Evolutionary conservation across 2,329 filamentous ascomycete species (phyloP), one percentile per base, ranked within the genome.

Genomic region (Parastagonospora avenae): DNA sequence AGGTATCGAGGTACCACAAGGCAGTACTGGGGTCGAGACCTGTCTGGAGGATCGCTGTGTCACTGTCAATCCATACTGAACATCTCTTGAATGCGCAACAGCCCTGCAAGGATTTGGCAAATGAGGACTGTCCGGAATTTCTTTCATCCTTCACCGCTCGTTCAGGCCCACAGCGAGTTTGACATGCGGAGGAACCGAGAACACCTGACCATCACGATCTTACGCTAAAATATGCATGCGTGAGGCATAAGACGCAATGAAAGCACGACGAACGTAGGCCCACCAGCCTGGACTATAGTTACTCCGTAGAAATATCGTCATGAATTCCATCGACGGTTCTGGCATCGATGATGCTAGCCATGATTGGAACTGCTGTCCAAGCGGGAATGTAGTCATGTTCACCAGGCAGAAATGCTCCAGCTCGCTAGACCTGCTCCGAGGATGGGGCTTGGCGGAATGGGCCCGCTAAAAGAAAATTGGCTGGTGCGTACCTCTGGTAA

Each of bases 341-440:
- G 41, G 30, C 28, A 16, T n/a, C 12, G n/a, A 15, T 35, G 8
- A 14, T 10, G 41, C 41, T 43, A 43, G 19, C 41, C 14, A n/a
- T 8, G 6, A 19, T 30, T 19, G 31, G 48, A 37, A 41, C 32
- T 33, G 19, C 29, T 42, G 42, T 28, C 37, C 36, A 29, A 44
- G 33, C 19, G 37, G 37, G 29, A 45, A 45, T 36, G 42, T 31
- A 30, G 19, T 47, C 28, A 39, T 48, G 55, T 49, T 45, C 47
- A 30, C 44, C 42, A 41, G 46, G 10, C 28, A 28, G 46, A 37
- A 44, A 39, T 46, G 45, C 42, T 42, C 24, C 37, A 41, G 49
- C 54, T 66, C 59, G 63, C 59, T 54, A 60, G 37, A 65, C 57
- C 43, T 65, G 36, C 63, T 65, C 6, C 48, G 50, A 50, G 42